A percentile compares a stretch with the other conserved stretches of the same genome.
phyloP scores from a whole-genome alignment of 176 grass and related monocot genomes.

The Aegilops sharonensis region DNA sequence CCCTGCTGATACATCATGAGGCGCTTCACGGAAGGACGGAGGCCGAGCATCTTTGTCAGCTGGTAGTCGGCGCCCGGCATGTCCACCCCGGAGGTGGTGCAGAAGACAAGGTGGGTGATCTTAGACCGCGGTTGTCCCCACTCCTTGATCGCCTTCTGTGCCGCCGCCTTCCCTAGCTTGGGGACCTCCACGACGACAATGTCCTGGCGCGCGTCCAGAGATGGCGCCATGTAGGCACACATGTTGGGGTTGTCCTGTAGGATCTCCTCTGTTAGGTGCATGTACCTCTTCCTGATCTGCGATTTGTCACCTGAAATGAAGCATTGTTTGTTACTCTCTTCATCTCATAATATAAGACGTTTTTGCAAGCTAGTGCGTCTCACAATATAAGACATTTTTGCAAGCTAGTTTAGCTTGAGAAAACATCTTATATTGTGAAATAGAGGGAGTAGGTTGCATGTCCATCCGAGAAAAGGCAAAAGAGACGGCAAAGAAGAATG shows the following conservation, averaged over 20 bases:
- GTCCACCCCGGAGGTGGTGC: constrained; percentile 9
- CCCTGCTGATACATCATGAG: neutral
- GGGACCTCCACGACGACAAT: constrained; percentile 60
- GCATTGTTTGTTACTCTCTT: neutral
- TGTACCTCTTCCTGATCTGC: constrained; percentile 16
- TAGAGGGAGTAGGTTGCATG: too few species aligned
- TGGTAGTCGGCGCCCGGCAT: constrained; percentile 93
- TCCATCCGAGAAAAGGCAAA: neutral
- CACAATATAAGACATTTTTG: too few species aligned
- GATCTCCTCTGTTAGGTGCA: neutral
- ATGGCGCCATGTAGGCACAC: constrained; percentile 60
- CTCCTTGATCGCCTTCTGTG: neutral
- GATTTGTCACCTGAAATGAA: constrained; percentile 64
- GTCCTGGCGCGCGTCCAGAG: constrained; percentile 79
- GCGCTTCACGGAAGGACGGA: constrained; percentile 35
- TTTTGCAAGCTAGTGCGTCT: too few species aligned
- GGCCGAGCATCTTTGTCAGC: constrained; percentile 73
- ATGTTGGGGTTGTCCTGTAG: neutral
- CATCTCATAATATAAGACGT: too few species aligned
- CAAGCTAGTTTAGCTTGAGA: too few species aligned
- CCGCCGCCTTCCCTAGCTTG: neutral
- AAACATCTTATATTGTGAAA: too few species aligned
- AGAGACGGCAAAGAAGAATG: constrained; percentile 11
- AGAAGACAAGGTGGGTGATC: neutral
- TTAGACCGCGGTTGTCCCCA: neutral